Percentiles rank a stretch among this genome's conserved stretches.
These are phyloP conservation scores for Xylariaceae sp. DNA, from an alignment of 2,329 filamentous ascomycete species.

Conservation along the genomic window DNA sequence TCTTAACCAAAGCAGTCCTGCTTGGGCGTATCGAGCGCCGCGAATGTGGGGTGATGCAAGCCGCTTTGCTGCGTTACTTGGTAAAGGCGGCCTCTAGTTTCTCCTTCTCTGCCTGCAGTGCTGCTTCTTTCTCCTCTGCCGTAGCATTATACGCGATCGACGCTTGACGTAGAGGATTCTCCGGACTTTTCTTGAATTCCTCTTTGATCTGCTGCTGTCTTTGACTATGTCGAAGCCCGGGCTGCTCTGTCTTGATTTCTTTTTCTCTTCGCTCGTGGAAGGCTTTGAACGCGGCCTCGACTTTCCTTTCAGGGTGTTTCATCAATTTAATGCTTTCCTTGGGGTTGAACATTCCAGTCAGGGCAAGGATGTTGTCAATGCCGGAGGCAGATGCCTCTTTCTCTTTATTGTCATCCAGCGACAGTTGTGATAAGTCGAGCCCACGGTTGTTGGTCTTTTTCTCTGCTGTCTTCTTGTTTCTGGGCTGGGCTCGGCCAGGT, in stretches of 20 bases:
- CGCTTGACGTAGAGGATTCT: constrained; percentile 91
- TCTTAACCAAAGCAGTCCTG: no score
- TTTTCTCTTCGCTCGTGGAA: constrained; percentile 78
- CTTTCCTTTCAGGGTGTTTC: constrained; percentile 81
- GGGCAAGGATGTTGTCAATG: constrained; percentile 92
- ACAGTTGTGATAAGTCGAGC: constrained; percentile 64
- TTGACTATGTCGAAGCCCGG: constrained; percentile 74
- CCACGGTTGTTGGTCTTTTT: constrained; percentile 53
- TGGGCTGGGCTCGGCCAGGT: constrained; percentile 57
- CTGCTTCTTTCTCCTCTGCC: constrained; percentile 69
- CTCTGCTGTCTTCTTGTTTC: constrained; percentile 65
- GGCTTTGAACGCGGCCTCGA: constrained; percentile 78
- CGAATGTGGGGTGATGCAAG: no score
- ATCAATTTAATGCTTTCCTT: constrained; percentile 70
- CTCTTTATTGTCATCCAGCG: constrained; percentile 34
- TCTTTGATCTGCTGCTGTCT: constrained; percentile 79
- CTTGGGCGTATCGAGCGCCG: no score
- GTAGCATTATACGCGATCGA: constrained; percentile 72
- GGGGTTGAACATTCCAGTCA: constrained; percentile 62
- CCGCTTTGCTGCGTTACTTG: constrained; percentile 1
- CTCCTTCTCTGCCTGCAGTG: constrained; percentile 63
- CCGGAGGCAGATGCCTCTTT: constrained; percentile 74
- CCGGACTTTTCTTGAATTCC: constrained; percentile 91
- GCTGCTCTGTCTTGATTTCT: constrained; percentile 83
- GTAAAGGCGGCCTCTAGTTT: constrained; percentile 62